These are phyloP conservation scores for Microascus cirrosus DNA, from an alignment of 2,329 filamentous ascomycete species.

Conservation along the genomic window DNA sequence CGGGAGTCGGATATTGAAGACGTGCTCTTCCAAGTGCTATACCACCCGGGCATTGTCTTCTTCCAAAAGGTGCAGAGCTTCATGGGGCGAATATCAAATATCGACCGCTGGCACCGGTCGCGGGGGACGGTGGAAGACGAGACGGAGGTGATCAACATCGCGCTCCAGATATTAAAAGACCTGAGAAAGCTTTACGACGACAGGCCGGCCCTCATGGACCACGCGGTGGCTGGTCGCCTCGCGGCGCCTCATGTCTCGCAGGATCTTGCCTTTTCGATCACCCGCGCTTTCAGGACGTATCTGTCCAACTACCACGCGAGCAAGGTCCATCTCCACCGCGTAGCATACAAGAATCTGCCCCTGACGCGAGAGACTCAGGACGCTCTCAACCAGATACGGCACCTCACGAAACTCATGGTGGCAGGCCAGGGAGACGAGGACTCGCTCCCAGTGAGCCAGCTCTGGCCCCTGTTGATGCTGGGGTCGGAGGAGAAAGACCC, in stretches of 20 bases:
- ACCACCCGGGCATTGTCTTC: constrained; percentile 43
- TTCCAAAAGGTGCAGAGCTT: constrained; percentile 48
- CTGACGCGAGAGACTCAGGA: constrained; percentile 35
- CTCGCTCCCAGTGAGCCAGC: constrained; percentile 40
- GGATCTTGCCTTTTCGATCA: constrained; percentile 19
- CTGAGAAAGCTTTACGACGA: constrained; percentile 36
- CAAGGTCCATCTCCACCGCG: constrained; percentile 44
- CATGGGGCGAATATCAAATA: constrained; percentile 43
- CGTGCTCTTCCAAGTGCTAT: constrained; percentile 40
- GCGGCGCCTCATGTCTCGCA: constrained; percentile 34
- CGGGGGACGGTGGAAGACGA: constrained; percentile 46
- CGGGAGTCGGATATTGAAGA: constrained; percentile 27
- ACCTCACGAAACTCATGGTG: constrained; percentile 31
- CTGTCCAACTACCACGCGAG: constrained; percentile 45
- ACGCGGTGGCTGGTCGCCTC: constrained; percentile 39
- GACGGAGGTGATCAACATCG: constrained; percentile 45
- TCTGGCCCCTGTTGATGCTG: constrained; percentile 46
- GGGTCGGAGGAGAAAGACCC: constrained; percentile 41
- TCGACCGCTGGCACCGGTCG: constrained; percentile 44
- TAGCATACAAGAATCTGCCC: constrained; percentile 42
- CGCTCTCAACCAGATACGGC: constrained; percentile 36
- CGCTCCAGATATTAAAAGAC: constrained; percentile 36
- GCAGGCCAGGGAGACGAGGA: constrained; percentile 23
- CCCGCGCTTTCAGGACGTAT: constrained; percentile 41
- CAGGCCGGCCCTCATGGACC: constrained; percentile 42